phyloP scores from a whole-genome alignment of 495 filamentous ascomycete species.

The Copromyces sp. region DNA sequence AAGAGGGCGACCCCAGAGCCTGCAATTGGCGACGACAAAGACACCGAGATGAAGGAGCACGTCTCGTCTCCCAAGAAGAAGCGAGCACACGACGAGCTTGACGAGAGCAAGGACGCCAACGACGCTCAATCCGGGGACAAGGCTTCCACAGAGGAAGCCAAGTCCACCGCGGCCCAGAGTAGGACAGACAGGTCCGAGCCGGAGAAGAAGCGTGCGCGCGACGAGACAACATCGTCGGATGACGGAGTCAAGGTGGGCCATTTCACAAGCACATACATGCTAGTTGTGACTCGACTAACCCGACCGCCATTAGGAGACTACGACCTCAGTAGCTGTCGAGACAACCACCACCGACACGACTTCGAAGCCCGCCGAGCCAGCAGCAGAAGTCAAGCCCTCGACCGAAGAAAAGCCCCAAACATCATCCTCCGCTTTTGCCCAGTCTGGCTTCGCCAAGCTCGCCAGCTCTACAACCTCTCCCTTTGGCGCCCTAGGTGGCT shows the following conservation, averaged over 20 bases:
- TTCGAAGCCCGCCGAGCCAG: background rate
- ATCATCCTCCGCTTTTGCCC: slow-evolving; percentile 37
- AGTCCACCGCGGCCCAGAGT: slow-evolving; percentile 16
- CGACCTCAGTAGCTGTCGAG: slow-evolving; percentile 7
- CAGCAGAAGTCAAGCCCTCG: background rate
- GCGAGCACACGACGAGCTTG: slow-evolving; percentile 42
- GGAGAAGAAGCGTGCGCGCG: slow-evolving; percentile 46
- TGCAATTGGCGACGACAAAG: slow-evolving; percentile 18
- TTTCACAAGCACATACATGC: background rate
- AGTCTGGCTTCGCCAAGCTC: slow-evolving; percentile 42
- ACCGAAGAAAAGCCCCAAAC: slow-evolving; percentile 14
- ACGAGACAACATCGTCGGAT: slow-evolving; percentile 8
- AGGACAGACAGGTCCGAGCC: slow-evolving; percentile 39
- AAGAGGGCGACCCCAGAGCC: slow-evolving; percentile 21
- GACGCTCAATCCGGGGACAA: slow-evolving; percentile 20
- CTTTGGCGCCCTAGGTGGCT: slow-evolving; percentile 18
- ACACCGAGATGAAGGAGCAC: slow-evolving; percentile 32
- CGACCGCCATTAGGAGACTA: slow-evolving; percentile 8
- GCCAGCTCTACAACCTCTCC: slow-evolving; percentile 37
- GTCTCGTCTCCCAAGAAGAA: slow-evolving; percentile 49
- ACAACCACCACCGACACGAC: slow-evolving; percentile 12
- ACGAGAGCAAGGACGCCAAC: slow-evolving; percentile 26
- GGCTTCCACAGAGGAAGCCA: slow-evolving; percentile 25
- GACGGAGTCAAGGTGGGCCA: background rate
- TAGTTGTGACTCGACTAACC: background rate